Conservation (phyloP, 371 early-diverging fungal genomes). For the Mortierella sp. region DNA sequence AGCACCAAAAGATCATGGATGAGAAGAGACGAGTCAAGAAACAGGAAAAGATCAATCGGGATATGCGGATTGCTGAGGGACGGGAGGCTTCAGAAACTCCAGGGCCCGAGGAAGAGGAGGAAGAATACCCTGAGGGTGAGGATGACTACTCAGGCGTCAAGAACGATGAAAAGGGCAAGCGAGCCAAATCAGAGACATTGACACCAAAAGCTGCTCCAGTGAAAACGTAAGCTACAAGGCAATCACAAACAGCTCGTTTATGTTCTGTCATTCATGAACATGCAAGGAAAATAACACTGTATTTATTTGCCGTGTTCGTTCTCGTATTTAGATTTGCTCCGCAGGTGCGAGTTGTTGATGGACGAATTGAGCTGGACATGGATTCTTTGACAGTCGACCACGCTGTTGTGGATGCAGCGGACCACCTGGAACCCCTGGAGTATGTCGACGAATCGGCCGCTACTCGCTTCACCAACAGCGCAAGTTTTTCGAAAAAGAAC, state of each 20-base stretch:
- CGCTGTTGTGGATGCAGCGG: constrained; percentile 43
- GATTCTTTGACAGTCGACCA: constrained; percentile 69
- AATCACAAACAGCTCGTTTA: not conserved
- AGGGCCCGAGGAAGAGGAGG: constrained; percentile 6
- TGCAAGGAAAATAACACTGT: constrained; percentile 18
- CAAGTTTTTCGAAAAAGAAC: constrained; percentile 63
- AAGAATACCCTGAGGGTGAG: constrained; percentile 14
- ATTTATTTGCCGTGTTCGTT: not conserved
- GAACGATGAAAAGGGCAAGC: constrained; percentile 23
- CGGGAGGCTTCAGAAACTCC: constrained; percentile 32
- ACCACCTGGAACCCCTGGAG: constrained; percentile 67
- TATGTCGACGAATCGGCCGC: constrained; percentile 77
- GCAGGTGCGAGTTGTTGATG: constrained; percentile 74
- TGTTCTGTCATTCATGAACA: not conserved
- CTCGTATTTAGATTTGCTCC: constrained; percentile 64
- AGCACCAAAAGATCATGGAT: constrained; percentile 57
- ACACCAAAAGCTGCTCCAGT: constrained; percentile 14
- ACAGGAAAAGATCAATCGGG: constrained; percentile 41
- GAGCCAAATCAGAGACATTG: constrained; percentile 44
- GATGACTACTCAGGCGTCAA: not conserved
- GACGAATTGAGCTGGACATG: constrained; percentile 75
- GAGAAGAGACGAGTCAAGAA: constrained; percentile 28
- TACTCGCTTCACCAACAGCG: constrained; percentile 70
- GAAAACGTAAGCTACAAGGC: constrained; percentile 29
- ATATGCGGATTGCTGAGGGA: constrained; percentile 39